These are phyloP conservation scores for Colletotrichum sp. DNA, from an alignment of 2,329 filamentous ascomycete genomes.

Conservation along the genomic window DNA sequence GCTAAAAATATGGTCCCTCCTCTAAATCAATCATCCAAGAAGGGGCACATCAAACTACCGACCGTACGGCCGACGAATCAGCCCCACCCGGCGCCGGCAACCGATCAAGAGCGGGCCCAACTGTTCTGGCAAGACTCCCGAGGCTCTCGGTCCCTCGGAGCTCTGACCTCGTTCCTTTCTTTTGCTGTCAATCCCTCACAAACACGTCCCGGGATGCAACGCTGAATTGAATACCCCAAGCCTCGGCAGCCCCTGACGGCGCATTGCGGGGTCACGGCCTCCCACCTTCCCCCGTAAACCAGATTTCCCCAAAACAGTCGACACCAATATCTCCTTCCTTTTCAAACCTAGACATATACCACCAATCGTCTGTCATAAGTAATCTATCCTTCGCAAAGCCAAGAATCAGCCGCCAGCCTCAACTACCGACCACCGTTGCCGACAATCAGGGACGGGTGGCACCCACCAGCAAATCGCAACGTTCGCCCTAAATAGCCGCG, in stretches of 20 bases:
- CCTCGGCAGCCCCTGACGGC: background rate
- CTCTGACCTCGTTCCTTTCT: background rate
- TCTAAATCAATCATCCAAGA: background rate
- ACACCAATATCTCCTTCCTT: background rate
- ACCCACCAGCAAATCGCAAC: background rate
- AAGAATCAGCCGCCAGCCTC: background rate
- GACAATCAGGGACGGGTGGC: background rate
- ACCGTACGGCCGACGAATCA: background rate
- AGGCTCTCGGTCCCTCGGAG: background rate
- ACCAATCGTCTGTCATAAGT: background rate
- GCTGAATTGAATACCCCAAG: background rate
- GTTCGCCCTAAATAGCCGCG: background rate
- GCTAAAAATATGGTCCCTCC: background rate
- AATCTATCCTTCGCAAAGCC: background rate
- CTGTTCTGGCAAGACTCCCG: background rate
- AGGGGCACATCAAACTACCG: background rate
- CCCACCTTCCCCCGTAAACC: background rate
- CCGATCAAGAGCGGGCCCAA: background rate
- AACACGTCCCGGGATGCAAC: background rate
- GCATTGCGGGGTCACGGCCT: background rate
- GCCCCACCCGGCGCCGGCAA: background rate
- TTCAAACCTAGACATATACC: background rate
- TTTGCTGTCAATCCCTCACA: background rate
- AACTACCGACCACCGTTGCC: background rate
- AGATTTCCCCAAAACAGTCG: background rate